phyloP scores from a whole-genome alignment of 352 stramenopile species.

The Pythium plurisporium region DNA sequence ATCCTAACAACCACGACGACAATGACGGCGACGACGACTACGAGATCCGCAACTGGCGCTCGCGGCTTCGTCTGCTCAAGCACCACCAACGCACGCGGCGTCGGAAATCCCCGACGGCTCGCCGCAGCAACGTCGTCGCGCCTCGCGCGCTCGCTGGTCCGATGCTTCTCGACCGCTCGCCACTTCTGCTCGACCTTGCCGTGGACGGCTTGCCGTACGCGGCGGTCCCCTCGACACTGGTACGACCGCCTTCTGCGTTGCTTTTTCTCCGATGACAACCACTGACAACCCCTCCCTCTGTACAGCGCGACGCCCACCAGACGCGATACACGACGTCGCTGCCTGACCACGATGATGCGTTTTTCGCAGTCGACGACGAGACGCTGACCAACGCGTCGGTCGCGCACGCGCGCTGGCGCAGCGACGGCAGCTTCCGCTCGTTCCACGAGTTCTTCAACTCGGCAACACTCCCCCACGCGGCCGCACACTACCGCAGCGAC shows the following conservation, averaged over 20 bases:
- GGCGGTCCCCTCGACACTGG: not conserved
- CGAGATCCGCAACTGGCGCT: conserved; percentile 10
- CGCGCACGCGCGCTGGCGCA: no score
- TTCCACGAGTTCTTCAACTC: conserved; percentile 49
- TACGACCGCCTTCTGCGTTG: not conserved
- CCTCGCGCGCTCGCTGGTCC: not conserved
- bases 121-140: not conserved
- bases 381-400: not conserved
- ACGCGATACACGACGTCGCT: no score
- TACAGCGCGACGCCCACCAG: no score
- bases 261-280: not conserved
- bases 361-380: no score
- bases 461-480: no score
- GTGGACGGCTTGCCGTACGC: no score
- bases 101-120: not conserved
- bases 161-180: conserved; percentile 3
- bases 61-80: conserved; percentile 17
- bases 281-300: no score
- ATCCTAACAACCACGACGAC: not conserved
- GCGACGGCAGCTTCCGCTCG: conserved; percentile 30
- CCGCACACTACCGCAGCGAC: no score
- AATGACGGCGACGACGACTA: conserved; percentile 2
- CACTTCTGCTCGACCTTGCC: not conserved
- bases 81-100: not conserved
- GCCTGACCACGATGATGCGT: no score